Conservation (phyloP, 495 filamentous ascomycete species). For the Daldinia bambusicola region DNA sequence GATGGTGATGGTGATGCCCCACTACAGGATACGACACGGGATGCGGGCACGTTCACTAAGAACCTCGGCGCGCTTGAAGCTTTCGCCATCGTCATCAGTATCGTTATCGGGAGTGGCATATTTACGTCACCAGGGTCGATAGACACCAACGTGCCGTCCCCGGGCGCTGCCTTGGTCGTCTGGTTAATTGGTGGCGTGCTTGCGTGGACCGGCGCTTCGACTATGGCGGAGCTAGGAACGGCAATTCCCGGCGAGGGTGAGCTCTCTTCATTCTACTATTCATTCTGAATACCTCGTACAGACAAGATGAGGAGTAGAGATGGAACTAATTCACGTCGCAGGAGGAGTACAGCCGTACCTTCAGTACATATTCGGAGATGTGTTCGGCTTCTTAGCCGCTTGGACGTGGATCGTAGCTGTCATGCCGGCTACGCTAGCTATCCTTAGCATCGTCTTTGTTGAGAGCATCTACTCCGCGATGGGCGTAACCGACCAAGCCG, state of each 20-base stretch:
- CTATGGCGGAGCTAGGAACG: slow-evolving; percentile 65
- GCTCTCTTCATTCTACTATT: slow-evolving; percentile 23
- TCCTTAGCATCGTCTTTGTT: slow-evolving; percentile 67
- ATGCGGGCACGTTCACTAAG: slow-evolving; percentile 55
- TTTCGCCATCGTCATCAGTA: slow-evolving; percentile 65
- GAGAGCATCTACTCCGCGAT: slow-evolving; percentile 63
- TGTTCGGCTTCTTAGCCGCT: slow-evolving; percentile 63
- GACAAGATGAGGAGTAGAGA: neutral
- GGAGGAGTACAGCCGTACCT: slow-evolving; percentile 66
- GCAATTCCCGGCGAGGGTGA: slow-evolving; percentile 61
- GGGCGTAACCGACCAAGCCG: slow-evolving; percentile 57
- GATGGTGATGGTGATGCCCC: slow-evolving; percentile 18
- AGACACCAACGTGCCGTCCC: slow-evolving; percentile 66
- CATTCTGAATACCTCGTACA: neutral
- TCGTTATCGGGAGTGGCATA: slow-evolving; percentile 66
- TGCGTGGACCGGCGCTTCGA: slow-evolving; percentile 66
- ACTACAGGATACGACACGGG: slow-evolving; percentile 15
- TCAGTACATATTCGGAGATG: slow-evolving; percentile 64
- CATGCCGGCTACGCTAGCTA: slow-evolving; percentile 67
- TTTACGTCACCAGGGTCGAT: slow-evolving; percentile 67
- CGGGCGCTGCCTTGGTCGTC: slow-evolving; percentile 60
- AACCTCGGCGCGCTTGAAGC: slow-evolving; percentile 62
- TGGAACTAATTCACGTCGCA: slow-evolving; percentile 17
- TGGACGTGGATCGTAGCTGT: slow-evolving; percentile 69
- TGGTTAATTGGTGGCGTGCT: slow-evolving; percentile 64